phyloP scores from a whole-genome alignment of 805 yeast genomes.

The Danielia reshetovae region DNA sequence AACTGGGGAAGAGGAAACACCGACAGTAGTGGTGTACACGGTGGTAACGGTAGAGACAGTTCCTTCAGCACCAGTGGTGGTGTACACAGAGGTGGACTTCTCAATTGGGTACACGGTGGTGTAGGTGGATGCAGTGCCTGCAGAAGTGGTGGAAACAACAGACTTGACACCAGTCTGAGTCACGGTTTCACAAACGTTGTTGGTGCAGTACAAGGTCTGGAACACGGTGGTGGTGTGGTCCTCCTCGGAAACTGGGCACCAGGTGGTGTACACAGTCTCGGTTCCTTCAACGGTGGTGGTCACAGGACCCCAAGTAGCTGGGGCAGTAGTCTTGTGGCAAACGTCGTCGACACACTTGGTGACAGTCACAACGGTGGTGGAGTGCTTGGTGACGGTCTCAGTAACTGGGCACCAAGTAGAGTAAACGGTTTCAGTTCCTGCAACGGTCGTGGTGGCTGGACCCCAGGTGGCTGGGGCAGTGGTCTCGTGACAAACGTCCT shows the following conservation, averaged over 20 bases:
- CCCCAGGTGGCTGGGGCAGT: slow-evolving; percentile 13
- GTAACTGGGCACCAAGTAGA: slow-evolving; percentile 20
- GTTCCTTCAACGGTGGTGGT: slow-evolving; percentile 6
- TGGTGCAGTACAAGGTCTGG: neutral
- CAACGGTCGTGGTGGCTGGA: slow-evolving; percentile 4
- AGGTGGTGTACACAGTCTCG: slow-evolving; percentile 22
- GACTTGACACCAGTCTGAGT: slow-evolving; percentile 3
- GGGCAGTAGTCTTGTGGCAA: slow-evolving; percentile 12
- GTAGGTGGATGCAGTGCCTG: neutral
- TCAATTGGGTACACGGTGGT: slow-evolving; percentile 1
- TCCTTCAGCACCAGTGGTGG: neutral
- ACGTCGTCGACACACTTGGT: slow-evolving; percentile 12
- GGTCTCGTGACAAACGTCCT: slow-evolving; percentile 9
- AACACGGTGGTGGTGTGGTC: slow-evolving; percentile 1
- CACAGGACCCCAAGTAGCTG: slow-evolving; percentile 8
- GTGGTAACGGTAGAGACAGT: neutral
- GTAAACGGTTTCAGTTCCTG: slow-evolving; percentile 17
- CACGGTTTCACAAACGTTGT: neutral
- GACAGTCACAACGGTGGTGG: slow-evolving; percentile 17
- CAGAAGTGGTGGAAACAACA: slow-evolving; percentile 4
- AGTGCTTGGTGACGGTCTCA: neutral
- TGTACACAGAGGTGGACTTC: neutral
- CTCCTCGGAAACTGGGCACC: slow-evolving; percentile 13
- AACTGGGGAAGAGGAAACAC: neutral
- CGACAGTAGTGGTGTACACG: slow-evolving; percentile 1